Percentiles rank a stretch among this genome's conserved stretches.
phyloP scores from a whole-genome alignment of 306 rosid species.

The Trichosanthes cucumerina region DNA sequence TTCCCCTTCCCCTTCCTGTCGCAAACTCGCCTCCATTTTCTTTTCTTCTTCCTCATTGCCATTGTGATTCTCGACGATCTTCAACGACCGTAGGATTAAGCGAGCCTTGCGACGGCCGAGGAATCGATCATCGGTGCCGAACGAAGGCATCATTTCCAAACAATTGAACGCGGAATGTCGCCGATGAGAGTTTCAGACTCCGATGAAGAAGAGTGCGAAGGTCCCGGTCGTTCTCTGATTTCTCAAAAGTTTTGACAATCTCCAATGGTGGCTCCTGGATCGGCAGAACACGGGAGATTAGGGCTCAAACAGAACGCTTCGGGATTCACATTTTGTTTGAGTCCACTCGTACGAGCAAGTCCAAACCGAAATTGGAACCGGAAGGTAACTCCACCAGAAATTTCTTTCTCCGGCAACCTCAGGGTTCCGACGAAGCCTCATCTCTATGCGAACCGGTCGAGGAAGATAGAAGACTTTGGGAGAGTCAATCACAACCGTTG shows the following conservation, averaged over 20 bases:
- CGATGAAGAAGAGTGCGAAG: no score
- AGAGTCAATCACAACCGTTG: no score
- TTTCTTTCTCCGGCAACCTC: conserved; percentile 28
- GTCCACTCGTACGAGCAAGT: conserved; percentile 77
- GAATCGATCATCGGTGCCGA: not conserved
- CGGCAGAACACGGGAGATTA: conserved; percentile 35
- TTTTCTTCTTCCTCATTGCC: conserved; percentile 35
- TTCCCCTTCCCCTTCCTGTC: no score
- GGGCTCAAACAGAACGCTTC: conserved; percentile 36
- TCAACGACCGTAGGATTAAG: conserved; percentile 28
- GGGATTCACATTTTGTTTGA: conserved; percentile 67
- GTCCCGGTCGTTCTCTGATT: conserved; percentile 43
- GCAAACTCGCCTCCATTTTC: no score
- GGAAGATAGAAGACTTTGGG: conserved; percentile 86
- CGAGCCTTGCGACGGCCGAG: conserved; percentile 10
- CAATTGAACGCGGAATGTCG: conserved; percentile 80
- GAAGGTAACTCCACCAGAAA: conserved; percentile 46
- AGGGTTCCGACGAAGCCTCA: conserved; percentile 46
- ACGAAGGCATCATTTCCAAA: conserved; percentile 18
- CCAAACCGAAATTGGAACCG: conserved; percentile 64
- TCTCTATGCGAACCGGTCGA: conserved; percentile 62
- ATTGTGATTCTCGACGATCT: conserved; percentile 57
- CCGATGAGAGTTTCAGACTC: conserved; percentile 37
- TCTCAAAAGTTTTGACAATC: conserved; percentile 50
- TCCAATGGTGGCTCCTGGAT: conserved; percentile 29